Conservation (phyloP, 1,139 yeast species). For the Candida smagusa region DNA sequence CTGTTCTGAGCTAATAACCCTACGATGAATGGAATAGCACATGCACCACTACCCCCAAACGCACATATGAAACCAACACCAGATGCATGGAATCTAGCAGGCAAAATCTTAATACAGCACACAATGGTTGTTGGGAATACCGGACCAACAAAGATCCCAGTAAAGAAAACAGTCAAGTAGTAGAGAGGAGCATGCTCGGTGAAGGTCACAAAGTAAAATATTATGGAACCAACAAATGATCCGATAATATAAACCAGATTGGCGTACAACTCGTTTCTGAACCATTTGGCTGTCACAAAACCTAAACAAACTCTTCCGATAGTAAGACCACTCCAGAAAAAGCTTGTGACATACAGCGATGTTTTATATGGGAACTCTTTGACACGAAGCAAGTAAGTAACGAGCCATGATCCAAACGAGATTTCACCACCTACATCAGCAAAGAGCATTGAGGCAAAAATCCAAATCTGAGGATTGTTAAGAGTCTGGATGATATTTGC, state of each 20-base stretch:
- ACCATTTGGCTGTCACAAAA: slow-evolving; percentile 52
- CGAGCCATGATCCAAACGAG: slow-evolving; percentile 68
- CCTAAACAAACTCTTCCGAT: slow-evolving; percentile 59
- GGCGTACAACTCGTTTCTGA: slow-evolving; percentile 47
- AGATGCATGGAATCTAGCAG: slow-evolving; percentile 56
- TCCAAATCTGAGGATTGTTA: slow-evolving; percentile 41
- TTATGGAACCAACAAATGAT: slow-evolving; percentile 27
- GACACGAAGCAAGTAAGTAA: slow-evolving; percentile 53
- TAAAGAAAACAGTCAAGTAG: slow-evolving; percentile 42
- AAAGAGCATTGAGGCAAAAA: slow-evolving; percentile 51
- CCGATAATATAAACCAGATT: slow-evolving; percentile 35
- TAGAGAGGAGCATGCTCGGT: slow-evolving; percentile 20
- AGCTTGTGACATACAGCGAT: slow-evolving; percentile 59
- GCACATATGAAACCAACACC: slow-evolving; percentile 80
- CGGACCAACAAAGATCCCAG: slow-evolving; percentile 77
- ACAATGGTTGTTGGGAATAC: slow-evolving; percentile 75
- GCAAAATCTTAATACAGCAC: slow-evolving; percentile 60
- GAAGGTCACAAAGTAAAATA: slow-evolving; percentile 28
- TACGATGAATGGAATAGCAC: slow-evolving; percentile 60
- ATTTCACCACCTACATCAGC: slow-evolving; percentile 66
- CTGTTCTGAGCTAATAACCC: slow-evolving; percentile 49
- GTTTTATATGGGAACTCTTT: slow-evolving; percentile 40
- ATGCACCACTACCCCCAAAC: slow-evolving; percentile 73
- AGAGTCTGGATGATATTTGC: slow-evolving; percentile 31
- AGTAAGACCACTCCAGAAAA: slow-evolving; percentile 66